phyloP scores from a whole-genome alignment of 2,329 filamentous ascomycete species.

The Pseudohalonectria lignicola region DNA sequence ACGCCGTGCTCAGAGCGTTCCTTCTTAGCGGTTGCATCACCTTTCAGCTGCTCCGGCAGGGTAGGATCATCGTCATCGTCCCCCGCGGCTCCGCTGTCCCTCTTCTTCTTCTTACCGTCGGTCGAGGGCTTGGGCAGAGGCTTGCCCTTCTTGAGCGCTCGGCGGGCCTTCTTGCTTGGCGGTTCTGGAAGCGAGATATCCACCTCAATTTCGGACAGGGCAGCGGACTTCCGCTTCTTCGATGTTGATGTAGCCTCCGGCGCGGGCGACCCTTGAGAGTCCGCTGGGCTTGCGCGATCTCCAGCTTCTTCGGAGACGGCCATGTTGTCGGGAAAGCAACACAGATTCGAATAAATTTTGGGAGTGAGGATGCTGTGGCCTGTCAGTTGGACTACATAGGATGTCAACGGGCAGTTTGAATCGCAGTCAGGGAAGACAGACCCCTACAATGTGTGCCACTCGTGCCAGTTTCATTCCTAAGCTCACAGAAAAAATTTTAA shows the following conservation, averaged over 20 bases:
- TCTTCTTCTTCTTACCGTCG: constrained; percentile 22
- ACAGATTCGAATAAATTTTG: no score
- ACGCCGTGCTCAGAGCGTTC: constrained; percentile 71
- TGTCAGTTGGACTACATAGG: no score
- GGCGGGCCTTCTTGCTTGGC: constrained; percentile 85
- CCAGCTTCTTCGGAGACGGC: no score
- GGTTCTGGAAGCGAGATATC: constrained; percentile 85
- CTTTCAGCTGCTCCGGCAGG: constrained; percentile 1
- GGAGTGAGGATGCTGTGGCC: no score
- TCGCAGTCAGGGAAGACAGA: no score
- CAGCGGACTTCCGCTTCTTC: constrained; percentile 61
- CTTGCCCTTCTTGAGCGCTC: constrained; percentile 79
- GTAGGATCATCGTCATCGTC: constrained; percentile 7
- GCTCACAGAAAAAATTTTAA: no score
- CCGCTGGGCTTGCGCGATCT: no score
- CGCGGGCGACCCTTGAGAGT: not conserved
- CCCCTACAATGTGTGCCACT: no score
- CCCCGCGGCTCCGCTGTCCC: not conserved
- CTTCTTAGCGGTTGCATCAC: constrained; percentile 20
- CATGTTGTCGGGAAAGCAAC: no score
- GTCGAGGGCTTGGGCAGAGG: constrained; percentile 31
- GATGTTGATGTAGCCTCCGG: not conserved
- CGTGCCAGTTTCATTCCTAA: no score
- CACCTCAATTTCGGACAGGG: constrained; percentile 70
- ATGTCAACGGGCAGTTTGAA: no score